phyloP scores from a whole-genome alignment of 2,329 filamentous ascomycete genomes.

The Fusarium sacchari region DNA sequence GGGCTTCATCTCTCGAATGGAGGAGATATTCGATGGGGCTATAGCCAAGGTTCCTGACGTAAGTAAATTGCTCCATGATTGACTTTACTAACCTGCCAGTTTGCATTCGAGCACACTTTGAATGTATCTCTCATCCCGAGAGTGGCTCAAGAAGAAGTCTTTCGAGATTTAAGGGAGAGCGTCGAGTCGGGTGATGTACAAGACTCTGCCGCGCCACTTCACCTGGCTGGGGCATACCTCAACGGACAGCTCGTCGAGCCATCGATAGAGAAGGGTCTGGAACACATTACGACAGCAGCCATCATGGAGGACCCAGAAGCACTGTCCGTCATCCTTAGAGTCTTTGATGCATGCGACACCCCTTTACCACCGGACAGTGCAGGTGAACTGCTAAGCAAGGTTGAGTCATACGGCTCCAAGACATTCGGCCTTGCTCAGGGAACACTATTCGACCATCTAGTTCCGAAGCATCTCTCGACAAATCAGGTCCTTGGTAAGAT shows the following conservation, averaged over 20 bases:
- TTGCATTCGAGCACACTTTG: not conserved
- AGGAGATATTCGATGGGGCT: not conserved
- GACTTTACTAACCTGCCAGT: not conserved
- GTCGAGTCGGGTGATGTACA: not conserved
- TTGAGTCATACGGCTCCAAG: not conserved
- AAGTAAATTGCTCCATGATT: fast-evolving
- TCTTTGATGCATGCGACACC: not conserved
- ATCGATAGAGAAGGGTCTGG: not conserved
- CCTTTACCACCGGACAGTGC: fast-evolving
- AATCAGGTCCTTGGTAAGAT: not conserved
- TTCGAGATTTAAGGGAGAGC: not conserved
- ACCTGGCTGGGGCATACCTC: not conserved
- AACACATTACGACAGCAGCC: not conserved
- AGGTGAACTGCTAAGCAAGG: not conserved
- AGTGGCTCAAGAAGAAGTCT: not conserved
- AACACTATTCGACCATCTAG: not conserved
- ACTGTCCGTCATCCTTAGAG: not conserved
- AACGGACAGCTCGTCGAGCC: not conserved
- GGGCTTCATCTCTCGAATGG: not conserved
- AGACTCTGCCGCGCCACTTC: not conserved
- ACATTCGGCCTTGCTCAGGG: not conserved
- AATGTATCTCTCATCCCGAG: not conserved
- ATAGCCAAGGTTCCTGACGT: not conserved
- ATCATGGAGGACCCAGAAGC: not conserved
- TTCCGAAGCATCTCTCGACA: not conserved